Evolutionary conservation across 2,329 filamentous ascomycete species (phyloP).

Genomic region (Blastomyces silverae): DNA sequence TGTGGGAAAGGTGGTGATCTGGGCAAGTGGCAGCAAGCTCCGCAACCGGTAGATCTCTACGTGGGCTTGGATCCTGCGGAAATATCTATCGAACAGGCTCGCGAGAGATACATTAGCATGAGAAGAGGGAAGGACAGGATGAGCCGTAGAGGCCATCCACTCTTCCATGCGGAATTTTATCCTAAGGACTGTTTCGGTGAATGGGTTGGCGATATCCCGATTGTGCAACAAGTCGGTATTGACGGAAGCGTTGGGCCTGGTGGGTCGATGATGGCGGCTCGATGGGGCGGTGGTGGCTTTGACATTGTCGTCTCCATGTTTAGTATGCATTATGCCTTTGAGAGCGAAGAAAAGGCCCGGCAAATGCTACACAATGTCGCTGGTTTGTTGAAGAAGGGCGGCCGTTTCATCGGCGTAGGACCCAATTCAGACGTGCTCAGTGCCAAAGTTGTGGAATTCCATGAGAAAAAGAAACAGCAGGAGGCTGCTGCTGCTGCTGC

Average conservation of each 20-base stretch:
- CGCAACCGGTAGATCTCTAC: slow-evolving; percentile 85
- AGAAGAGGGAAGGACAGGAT: slow-evolving; percentile 41
- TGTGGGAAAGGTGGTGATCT: slow-evolving; percentile 96
- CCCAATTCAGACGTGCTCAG: slow-evolving; percentile 93
- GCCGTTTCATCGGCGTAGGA: slow-evolving; percentile 88
- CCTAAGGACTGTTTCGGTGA: slow-evolving; percentile 90
- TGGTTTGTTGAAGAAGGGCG: slow-evolving; percentile 83
- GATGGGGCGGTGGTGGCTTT: slow-evolving; percentile 69
- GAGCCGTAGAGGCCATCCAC: slow-evolving; percentile 48
- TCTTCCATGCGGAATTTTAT: slow-evolving; percentile 82
- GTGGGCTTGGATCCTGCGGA: slow-evolving; percentile 92
- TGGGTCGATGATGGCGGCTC: slow-evolving; percentile 52
- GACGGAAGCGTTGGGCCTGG: slow-evolving; percentile 59
- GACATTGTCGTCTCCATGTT: slow-evolving; percentile 99
- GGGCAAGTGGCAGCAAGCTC: slow-evolving; percentile 91
- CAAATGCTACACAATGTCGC: slow-evolving; percentile 93
- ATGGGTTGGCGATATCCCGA: slow-evolving; percentile 69
- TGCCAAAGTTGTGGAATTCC: slow-evolving; percentile 67
- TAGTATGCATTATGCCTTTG: slow-evolving; percentile 97
- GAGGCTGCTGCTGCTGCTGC: slow-evolving; percentile 34
- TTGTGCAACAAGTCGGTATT: slow-evolving; percentile 82
- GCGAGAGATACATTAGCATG: slow-evolving; percentile 74
- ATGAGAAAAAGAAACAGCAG: slow-evolving; percentile 50
- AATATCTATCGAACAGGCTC: slow-evolving; percentile 82
- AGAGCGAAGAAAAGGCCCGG: slow-evolving; percentile 80